Conservation (phyloP, 2,329 filamentous ascomycete genomes). For the Trichoderma sp. region DNA sequence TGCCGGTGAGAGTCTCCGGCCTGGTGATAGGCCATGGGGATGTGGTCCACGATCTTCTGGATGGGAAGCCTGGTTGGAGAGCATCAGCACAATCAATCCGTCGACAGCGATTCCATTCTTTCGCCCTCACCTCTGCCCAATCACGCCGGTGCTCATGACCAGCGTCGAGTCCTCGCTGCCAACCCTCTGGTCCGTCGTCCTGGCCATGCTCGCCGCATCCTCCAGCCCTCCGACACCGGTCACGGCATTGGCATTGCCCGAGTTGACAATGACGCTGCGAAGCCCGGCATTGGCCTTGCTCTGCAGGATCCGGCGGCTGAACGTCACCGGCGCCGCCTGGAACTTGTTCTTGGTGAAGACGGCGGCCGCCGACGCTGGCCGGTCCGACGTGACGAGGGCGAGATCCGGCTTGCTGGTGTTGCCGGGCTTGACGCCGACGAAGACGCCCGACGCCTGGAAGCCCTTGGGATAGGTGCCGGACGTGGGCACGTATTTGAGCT, state of each 20-base stretch:
- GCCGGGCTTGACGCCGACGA: conserved; percentile 89
- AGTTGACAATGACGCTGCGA: conserved; percentile 84
- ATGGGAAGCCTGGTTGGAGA: conserved; percentile 67
- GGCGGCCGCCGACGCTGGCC: conserved; percentile 79
- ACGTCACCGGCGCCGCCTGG: conserved; percentile 90
- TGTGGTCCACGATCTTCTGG: conserved; percentile 78
- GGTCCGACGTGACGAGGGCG: conserved; percentile 81
- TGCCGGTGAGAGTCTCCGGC: conserved; percentile 75
- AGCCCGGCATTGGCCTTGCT: conserved; percentile 66
- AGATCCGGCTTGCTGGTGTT: conserved; percentile 92
- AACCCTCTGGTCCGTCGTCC: conserved; percentile 65
- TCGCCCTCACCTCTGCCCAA: conserved; percentile 67
- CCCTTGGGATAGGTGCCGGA: conserved; percentile 85
- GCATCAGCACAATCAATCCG: background rate
- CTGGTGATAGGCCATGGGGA: conserved; percentile 70
- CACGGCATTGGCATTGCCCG: conserved; percentile 94
- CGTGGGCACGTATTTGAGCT: conserved; percentile 85
- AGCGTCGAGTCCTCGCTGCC: conserved; percentile 60
- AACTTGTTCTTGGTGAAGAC: conserved; percentile 99
- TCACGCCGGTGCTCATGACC: conserved; percentile 98
- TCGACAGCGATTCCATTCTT: background rate
- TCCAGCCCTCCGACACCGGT: conserved; percentile 86
- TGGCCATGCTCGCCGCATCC: conserved; percentile 82
- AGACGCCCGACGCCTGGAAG: conserved; percentile 80
- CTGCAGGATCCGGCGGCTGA: conserved; percentile 70